Base-by-base conservation (phyloP, 2,329 filamentous ascomycete species). In the Aspergillus texensis region DNA sequence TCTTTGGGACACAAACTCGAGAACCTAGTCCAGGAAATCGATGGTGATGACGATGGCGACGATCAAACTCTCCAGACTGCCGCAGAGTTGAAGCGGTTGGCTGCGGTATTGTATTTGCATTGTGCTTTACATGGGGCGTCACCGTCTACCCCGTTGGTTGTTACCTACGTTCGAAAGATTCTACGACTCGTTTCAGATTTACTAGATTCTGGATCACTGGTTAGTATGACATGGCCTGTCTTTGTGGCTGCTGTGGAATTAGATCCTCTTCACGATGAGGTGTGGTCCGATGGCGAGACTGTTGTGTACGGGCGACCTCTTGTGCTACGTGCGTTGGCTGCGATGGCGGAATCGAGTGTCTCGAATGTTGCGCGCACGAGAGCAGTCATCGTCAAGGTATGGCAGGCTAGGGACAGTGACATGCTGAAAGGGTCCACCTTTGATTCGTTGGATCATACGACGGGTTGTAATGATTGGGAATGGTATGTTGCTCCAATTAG, bases 361-460 rank as follows among this genome's bases (percentile, higher is more conserved):
- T 73, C 74, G 3, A 84, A 84, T 53, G 75, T 83, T 8, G 74
- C 78, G 11, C 76, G 80, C 24, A 83, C 80, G 9, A 73, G 79
- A 12, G 77, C 79, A 0, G 82, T 84, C 4, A 82, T 84, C 58
- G 74, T 78, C 11, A 82, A 80, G 52, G 76, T 84, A 12, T 84
- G 82, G 82, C 77, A 79, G 61, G 77, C 77, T 50, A 75, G 82
- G 26, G 81, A 84, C 57, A 65, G 72, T 36, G 72, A 75, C 50
- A 63, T 77, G 50, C 60, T 75, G 9, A 75, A 72, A 34, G 63
- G 62, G 10, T 57, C 62, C 8, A 28, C 66, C 11, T 67, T 64
- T 6, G 70, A 68, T 45, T 52, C 21, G 19, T 62, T 64, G 30
- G 52, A 61, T 16, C 57, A 60, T 26, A 32, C 46, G 57, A 65